phyloP scores from a whole-genome alignment of 768 basidiomycete genomes.

The Paxillus ammoniavirescens region DNA sequence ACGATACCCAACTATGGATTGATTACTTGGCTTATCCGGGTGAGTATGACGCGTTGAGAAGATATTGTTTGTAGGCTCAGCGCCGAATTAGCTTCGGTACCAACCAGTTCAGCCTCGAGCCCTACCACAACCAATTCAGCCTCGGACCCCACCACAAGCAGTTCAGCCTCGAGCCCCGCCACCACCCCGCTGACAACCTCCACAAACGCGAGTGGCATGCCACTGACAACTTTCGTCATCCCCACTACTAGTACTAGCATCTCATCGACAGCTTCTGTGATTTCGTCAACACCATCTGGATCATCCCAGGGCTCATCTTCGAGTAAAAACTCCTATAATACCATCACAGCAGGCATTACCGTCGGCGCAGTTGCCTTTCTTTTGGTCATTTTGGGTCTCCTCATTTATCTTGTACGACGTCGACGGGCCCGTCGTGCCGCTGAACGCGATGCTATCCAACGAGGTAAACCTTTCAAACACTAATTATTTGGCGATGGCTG shows the following conservation, averaged over 20 bases:
- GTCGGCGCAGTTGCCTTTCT: not conserved
- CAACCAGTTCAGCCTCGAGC: no score
- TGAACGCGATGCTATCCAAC: not conserved
- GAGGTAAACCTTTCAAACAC: no score
- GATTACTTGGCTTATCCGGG: not conserved
- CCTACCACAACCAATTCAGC: not conserved
- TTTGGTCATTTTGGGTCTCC: no score
- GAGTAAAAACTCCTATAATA: not conserved
- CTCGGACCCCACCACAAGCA: no score
- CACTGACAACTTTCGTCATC: not conserved
- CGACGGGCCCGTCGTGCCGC: not conserved
- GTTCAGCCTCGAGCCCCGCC: not conserved
- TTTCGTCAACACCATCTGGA: not conserved
- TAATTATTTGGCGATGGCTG: not conserved
- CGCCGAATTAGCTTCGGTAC: no score
- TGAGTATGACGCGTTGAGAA: not conserved
- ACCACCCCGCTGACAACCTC: not conserved
- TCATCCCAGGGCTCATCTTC: not conserved
- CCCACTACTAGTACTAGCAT: not conserved
- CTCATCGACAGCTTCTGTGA: not conserved
- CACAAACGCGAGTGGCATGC: not conserved
- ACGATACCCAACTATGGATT: not conserved
- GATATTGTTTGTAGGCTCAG: no score
- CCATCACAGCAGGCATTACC: not conserved
- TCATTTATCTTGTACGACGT: not conserved